Percentiles rank a stretch among this genome's conserved stretches.
These are phyloP conservation scores for Phoma sp. DNA, from an alignment of 2,329 filamentous ascomycete genomes.

Conservation along the genomic window DNA sequence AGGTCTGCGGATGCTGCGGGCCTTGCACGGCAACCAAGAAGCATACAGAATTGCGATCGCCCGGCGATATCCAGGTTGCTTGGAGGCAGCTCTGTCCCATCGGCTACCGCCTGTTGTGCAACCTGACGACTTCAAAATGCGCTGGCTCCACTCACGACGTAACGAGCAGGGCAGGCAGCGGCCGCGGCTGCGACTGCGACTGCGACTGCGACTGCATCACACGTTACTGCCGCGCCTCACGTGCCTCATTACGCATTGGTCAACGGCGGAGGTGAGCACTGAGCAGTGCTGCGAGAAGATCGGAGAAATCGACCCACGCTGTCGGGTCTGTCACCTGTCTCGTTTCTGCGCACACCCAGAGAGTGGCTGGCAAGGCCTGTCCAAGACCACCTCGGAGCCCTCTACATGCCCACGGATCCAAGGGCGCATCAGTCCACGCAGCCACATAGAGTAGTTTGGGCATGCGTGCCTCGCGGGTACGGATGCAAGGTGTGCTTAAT, in stretches of 20 bases:
- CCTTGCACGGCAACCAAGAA: conserved; percentile 6
- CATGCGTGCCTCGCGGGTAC: conserved; percentile 14
- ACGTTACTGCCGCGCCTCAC: conserved; percentile 23
- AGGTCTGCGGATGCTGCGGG: conserved; percentile 20
- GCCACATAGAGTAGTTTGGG: conserved; percentile 5
- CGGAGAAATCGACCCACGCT: conserved; percentile 32
- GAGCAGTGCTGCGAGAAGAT: conserved; percentile 24
- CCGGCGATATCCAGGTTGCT: conserved; percentile 13
- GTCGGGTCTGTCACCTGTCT: conserved; percentile 26
- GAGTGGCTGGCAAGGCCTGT: conserved; percentile 1
- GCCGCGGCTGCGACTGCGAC: neutral
- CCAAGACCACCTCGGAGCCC: conserved; percentile 9
- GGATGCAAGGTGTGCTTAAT: conserved; percentile 18
- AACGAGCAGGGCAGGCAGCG: conserved; percentile 23
- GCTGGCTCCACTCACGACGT: conserved; percentile 41
- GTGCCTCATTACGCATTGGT: conserved; percentile 18
- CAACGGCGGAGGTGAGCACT: conserved; percentile 20
- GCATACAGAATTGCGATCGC: conserved; percentile 16
- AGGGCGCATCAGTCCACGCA: conserved; percentile 1
- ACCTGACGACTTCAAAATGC: conserved; percentile 27
- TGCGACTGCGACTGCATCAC: conserved; percentile 18
- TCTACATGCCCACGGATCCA: conserved; percentile 17
- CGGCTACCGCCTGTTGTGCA: conserved; percentile 29
- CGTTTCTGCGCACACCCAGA: conserved; percentile 12
- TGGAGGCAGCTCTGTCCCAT: conserved; percentile 13